A percentile compares a stretch with the other conserved stretches of the same genome.
Conservation (phyloP, 2,329 filamentous ascomycete genomes). For the Trichoderma sp. region DNA sequence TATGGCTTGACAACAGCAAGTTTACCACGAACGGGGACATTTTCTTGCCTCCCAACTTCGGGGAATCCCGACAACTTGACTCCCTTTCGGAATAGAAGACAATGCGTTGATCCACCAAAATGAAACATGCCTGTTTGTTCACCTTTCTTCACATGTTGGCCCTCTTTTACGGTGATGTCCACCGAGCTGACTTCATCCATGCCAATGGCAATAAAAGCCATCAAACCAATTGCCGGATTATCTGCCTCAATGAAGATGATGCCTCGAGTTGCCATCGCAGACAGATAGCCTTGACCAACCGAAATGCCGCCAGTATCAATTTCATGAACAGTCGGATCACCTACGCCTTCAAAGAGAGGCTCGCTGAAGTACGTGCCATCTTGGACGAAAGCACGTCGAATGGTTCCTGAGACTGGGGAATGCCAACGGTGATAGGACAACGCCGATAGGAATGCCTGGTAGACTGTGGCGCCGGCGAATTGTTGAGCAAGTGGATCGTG, state of each 20-base stretch:
- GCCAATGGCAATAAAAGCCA: conserved; percentile 69
- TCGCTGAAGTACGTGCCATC: conserved; percentile 70
- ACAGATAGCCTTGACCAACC: conserved; percentile 63
- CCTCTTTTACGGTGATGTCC: conserved; percentile 66
- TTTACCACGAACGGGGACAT: conserved; percentile 41
- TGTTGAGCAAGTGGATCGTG: conserved; percentile 51
- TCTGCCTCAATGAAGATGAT: conserved; percentile 71
- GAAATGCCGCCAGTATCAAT: conserved; percentile 45
- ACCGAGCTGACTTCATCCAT: conserved; percentile 77
- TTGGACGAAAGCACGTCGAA: conserved; percentile 56
- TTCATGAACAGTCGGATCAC: conserved; percentile 30
- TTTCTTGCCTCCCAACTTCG: conserved; percentile 34
- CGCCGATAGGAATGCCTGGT: conserved; percentile 68
- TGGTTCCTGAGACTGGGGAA: conserved; percentile 60
- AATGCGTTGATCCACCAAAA: conserved; percentile 71
- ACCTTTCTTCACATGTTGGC: conserved; percentile 65
- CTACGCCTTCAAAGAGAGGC: conserved; percentile 40
- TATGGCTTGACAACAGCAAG: conserved; percentile 33
- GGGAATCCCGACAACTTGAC: conserved; percentile 48
- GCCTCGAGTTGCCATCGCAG: conserved; percentile 65
- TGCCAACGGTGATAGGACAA: conserved; percentile 73
- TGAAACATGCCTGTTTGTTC: conserved; percentile 77
- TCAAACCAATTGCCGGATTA: conserved; percentile 63
- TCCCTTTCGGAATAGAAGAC: conserved; percentile 61
- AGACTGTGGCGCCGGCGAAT: conserved; percentile 64